Percentiles rank a stretch among this genome's conserved stretches.
phyloP scores from a whole-genome alignment of 495 filamentous ascomycete genomes.

The Aspergillus saccharolyticus region DNA sequence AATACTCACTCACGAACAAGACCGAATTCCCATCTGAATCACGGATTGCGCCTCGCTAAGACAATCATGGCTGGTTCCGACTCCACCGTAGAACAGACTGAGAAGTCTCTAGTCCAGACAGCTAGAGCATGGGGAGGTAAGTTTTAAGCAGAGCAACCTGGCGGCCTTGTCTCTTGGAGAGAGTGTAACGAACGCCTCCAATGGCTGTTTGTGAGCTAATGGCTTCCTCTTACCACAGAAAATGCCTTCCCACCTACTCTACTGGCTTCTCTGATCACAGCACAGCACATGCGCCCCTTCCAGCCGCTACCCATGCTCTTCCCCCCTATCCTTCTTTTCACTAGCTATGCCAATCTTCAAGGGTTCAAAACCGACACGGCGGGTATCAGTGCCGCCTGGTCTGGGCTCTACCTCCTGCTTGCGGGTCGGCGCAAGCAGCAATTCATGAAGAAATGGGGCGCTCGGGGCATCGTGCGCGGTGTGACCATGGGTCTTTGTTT shows the following conservation, averaged over 20 bases:
- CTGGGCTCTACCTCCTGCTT: conserved; percentile 74
- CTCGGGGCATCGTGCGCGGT: conserved; percentile 65
- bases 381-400: conserved; percentile 81
- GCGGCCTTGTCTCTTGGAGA: no score
- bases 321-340: conserved; percentile 78
- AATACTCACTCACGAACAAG: not conserved
- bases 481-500: conserved; percentile 65
- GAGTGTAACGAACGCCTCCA: no score
- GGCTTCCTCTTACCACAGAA: conserved; percentile 47
- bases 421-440: conserved; percentile 61
- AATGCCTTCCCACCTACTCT: conserved; percentile 72
- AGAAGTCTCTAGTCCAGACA: conserved; percentile 46
- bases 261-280: conserved; percentile 72
- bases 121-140: conserved; percentile 70
- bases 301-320: conserved; percentile 74
- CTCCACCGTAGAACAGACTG: conserved; percentile 35
- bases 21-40: not conserved
- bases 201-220: no score
- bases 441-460: conserved; percentile 56
- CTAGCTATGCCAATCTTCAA: conserved; percentile 75
- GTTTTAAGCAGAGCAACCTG: conserved; percentile 15
- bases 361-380: conserved; percentile 77
- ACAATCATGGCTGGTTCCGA: conserved; percentile 22
- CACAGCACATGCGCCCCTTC: conserved; percentile 71
- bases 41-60: not conserved